Conservation (phyloP, 148 eudicot species). For the Arctostaphylos glauca region DNA sequence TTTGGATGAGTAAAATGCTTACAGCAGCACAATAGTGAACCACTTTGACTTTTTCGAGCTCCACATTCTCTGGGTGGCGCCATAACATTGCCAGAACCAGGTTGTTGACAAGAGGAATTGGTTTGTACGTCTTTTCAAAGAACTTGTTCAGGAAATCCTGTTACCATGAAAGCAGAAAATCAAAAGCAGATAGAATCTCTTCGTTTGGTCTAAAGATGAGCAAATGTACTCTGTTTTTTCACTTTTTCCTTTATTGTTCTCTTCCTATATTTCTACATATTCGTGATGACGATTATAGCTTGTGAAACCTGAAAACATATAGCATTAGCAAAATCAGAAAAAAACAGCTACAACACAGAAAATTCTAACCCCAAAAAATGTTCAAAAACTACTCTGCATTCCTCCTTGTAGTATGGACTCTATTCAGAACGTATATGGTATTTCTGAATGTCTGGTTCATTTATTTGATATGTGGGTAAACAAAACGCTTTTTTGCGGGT, state of each 20-base stretch:
- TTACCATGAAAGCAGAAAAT: neutral
- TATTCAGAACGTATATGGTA: neutral
- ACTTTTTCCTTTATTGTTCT: neutral
- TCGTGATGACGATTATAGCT: neutral
- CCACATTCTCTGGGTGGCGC: slow-evolving; percentile 42
- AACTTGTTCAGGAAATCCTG: slow-evolving; percentile 46
- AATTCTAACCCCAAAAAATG: neutral
- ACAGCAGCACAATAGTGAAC: slow-evolving; percentile 49
- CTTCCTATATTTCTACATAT: neutral
- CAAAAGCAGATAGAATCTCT: slow-evolving; percentile 1
- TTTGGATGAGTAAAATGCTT: slow-evolving; percentile 14
- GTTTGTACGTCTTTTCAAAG: slow-evolving; percentile 30
- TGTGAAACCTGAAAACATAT: neutral
- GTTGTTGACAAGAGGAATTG: slow-evolving; percentile 34
- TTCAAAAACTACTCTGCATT: neutral
- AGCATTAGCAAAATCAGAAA: neutral
- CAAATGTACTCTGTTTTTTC: neutral
- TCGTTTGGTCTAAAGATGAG: neutral
- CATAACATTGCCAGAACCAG: slow-evolving; percentile 42
- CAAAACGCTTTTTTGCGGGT: neutral
- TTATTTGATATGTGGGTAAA: neutral
- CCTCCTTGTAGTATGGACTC: neutral
- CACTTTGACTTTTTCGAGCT: slow-evolving; percentile 34
- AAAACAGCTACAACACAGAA: neutral
- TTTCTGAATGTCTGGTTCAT: neutral